Evolutionary conservation across 108 stramenopile species (phyloP), one percentile per base, ranked within the genome.

Genomic region (Cyclotella cryptica): DNA sequence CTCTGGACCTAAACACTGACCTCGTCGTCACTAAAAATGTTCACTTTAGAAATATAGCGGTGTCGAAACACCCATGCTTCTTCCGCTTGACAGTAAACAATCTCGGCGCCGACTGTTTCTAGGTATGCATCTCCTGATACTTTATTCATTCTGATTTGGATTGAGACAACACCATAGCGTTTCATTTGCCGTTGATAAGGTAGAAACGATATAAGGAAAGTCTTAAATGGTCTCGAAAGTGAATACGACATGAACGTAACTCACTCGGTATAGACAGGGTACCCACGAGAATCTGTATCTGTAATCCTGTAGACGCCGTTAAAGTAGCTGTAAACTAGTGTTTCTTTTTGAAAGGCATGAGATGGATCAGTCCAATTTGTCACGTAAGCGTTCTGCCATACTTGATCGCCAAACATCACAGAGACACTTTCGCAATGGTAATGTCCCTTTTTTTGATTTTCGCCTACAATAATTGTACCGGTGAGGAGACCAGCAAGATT

Each of bases 91-190:
- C 67, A 69, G 30, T 69, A 69, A 8, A 53, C 47, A 7, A 69
- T 53, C 52, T 69, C 30, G 29, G 67, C 67, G 12, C 67, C 67
- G 24, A 69, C 29, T 9, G 51, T 53, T 53, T 49, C 28, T 22
- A 30, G 3, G 19, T 52, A 69, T 1, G 30, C 24, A 14, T 21
- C 22, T 18, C 67, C 67, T 30, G 39, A 17, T 14, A 30, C n/a
- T 18, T 69, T 69, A 45, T 69, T 69, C 65, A 27, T 66, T 35
- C 35, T 35, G n/a, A n/a, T n/a, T n/a, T n/a, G n/a, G n/a, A n/a
- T n/a, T 35, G 35, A 35, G 35, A 35, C 4, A 35, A 35, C 2
- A 35, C 6, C 35, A 6, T n/a, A 35, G 35, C 35, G 35, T 35
- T 35, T 35, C 35, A 6, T 35, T 2, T 35, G 35, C 2, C 6